Base-by-base conservation (phyloP, 768 basidiomycete species). In the Phaeolepiota aurea region DNA sequence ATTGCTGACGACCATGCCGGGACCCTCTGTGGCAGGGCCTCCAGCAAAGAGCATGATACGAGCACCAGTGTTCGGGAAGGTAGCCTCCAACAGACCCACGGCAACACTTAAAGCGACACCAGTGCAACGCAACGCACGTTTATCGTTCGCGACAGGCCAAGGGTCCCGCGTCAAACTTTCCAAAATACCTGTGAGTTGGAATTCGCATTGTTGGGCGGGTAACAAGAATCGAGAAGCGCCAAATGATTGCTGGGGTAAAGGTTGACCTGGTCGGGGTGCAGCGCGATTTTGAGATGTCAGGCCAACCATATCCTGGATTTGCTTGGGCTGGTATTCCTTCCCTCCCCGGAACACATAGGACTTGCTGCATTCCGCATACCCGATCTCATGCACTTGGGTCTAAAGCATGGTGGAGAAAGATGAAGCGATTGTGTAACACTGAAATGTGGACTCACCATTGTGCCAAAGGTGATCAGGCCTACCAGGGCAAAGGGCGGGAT, bases 311-410 rank as follows among this genome's bases (percentile, higher is more conserved):
- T 98, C 94, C 61, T 91, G 88, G 49, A 98, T 97, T 49, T 96
- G 91, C 66, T 98, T 98, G 30, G 88, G 81, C 41, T 81, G 63
- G 57, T 99, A 98, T 52, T 99, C 96, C 63, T 98, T 99, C 10
- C 84, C 87, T 32, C 96, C 96, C 19, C 94, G 85, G 80, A 99
- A 99, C 42, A 98, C 96, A 61, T 96, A 98, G 3, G 93, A 96
- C 61, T 98, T 98, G 65, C 79, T 88, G 65, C 93, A 98, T 58
- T 94, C 88, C 2, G 81, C 76, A 53, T 97, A 98, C 21, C 93
- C 92, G 23, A 98, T 85, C 66, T 99, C 96, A 60, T 99, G 96
- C 1, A 99, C 90, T 83, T 94, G 92, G 4, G 94, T 77, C 94
- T 97, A 38, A n/a, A 37, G 31, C 14, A 13, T 9, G 47, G 22